Conservation (phyloP, 495 filamentous ascomycete genomes). For the Pyronema domesticum region DNA sequence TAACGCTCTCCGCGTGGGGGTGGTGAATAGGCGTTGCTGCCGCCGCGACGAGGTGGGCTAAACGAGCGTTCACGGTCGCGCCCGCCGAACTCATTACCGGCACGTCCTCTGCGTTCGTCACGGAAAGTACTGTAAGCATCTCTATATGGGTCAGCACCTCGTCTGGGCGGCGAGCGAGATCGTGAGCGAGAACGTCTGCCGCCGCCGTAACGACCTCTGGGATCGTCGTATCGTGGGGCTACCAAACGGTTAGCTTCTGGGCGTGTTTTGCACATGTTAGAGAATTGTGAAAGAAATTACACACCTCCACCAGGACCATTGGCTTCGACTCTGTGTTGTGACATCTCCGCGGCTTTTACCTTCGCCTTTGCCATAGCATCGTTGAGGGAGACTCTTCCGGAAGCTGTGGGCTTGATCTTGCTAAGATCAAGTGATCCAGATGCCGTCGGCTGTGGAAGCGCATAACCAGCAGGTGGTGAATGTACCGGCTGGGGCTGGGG, state of each 20-base stretch:
- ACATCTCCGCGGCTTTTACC: conserved; percentile 52
- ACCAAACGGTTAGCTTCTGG: neutral
- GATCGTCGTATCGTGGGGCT: conserved; percentile 25
- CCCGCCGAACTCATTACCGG: conserved; percentile 30
- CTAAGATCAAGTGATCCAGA: conserved; percentile 58
- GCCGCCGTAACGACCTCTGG: conserved; percentile 25
- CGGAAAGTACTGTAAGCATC: conserved; percentile 39
- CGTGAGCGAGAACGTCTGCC: conserved; percentile 43
- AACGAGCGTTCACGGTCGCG: conserved; percentile 46
- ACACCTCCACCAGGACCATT: neutral
- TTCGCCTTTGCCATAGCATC: conserved; percentile 60
- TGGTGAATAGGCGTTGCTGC: conserved; percentile 21
- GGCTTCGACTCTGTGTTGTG: conserved; percentile 26
- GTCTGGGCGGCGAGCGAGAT: conserved; percentile 46
- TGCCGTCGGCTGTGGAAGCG: conserved; percentile 47
- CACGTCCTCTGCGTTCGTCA: conserved; percentile 54
- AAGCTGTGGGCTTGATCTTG: conserved; percentile 51
- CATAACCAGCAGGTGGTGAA: conserved; percentile 26
- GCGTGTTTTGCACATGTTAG: neutral
- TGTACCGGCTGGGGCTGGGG: conserved; percentile 6
- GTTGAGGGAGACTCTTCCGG: conserved; percentile 52
- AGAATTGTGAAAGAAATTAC: neutral
- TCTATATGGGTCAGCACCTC: conserved; percentile 28
- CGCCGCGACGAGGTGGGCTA: conserved; percentile 32
- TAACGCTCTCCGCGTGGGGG: conserved; percentile 26